phyloP scores from a whole-genome alignment of 352 stramenopile species.

The Bremia lactucae region DNA sequence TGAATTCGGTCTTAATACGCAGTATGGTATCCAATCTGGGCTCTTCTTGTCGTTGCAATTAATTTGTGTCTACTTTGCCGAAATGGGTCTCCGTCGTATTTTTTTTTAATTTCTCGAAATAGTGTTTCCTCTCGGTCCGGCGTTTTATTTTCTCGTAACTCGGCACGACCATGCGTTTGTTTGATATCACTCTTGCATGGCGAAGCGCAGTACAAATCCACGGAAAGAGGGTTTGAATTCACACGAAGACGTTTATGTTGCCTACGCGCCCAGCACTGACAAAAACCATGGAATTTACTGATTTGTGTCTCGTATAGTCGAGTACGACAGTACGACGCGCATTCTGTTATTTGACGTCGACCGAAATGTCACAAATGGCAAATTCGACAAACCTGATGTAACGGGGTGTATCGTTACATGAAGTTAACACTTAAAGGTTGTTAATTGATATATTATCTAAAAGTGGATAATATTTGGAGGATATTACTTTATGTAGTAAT shows the following conservation, averaged over 20 bases:
- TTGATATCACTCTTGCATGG: slow-evolving; percentile 75
- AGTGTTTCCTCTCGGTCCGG: slow-evolving; percentile 57
- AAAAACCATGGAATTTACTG: slow-evolving; percentile 69
- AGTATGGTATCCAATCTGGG: slow-evolving; percentile 79
- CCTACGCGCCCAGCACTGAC: slow-evolving; percentile 65
- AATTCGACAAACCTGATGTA: too few relatives aligned
- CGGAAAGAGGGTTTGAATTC: slow-evolving; percentile 75
- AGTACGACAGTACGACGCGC: too few relatives aligned
- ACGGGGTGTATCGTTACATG: too few relatives aligned
- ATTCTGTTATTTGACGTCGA: too few relatives aligned
- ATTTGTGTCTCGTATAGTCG: slow-evolving; percentile 71
- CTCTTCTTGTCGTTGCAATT: slow-evolving; percentile 66
- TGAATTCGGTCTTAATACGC: slow-evolving; percentile 62
- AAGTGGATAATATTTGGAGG: too few relatives aligned
- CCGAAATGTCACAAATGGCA: too few relatives aligned
- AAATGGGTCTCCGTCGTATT: slow-evolving; percentile 57
- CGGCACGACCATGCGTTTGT: slow-evolving; percentile 80
- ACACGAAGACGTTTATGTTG: slow-evolving; percentile 73
- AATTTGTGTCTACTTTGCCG: slow-evolving; percentile 71
- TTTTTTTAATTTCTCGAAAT: slow-evolving; percentile 67
- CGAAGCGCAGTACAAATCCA: slow-evolving; percentile 73
- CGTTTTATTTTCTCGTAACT: slow-evolving; percentile 78
- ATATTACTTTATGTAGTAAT: too few relatives aligned
- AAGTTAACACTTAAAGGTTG: too few relatives aligned
- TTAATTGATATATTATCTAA: too few relatives aligned